Evolutionary conservation across 108 stramenopile species (phyloP), one percentile per base, ranked within the genome.

Genomic region (Cyclotella cryptica): DNA sequence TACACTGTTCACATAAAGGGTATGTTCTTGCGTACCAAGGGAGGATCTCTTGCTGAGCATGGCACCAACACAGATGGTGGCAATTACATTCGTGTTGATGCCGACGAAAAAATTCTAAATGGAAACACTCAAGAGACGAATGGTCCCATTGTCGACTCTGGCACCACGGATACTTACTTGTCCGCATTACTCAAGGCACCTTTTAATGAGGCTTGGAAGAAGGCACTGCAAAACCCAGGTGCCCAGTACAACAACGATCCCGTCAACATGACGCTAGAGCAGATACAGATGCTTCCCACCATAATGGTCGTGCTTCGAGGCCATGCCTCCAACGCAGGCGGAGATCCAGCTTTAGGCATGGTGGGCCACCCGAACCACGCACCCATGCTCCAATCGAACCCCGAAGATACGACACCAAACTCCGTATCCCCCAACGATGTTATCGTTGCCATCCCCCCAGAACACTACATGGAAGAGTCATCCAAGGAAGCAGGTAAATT

Each of bases 391-490:
- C 24, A 65, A 27, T 8, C 29, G 12, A 63, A 54, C 22, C 59
- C 71, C 43, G n/a, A 61, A n/a, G 40, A 66, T 1, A 59, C 47
- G 51, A 44, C 47, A 4, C 3, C 15, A 13, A 62, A 76, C 49
- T 45, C 57, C 53, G 43, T 57, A 2, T 49, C 58, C 8, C 29
- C 45, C 44, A 29, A 73, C 55, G 92, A 92, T 85, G 84, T 94
- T 24, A 59, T 94, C 12, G 53, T 94, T n/a, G 92, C 96, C 10
- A 83, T 94, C 19, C 96, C 92, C 26, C 85, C 91, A 19, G 70
- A 82, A 7, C 90, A 91, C 69, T 96, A 93, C 86, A 90, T 96
- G 89, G 90, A 96, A 70, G 79, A 75, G 87, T 71, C 67, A 44
- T 10, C 69, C 79, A 22, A 41, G 57, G n/a, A 73, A 66, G 55